Evolutionary conservation across 176 grass and related monocot genomes (phyloP), one percentile per base, ranked within the genome.

Genomic region (Avena sativa): DNA sequence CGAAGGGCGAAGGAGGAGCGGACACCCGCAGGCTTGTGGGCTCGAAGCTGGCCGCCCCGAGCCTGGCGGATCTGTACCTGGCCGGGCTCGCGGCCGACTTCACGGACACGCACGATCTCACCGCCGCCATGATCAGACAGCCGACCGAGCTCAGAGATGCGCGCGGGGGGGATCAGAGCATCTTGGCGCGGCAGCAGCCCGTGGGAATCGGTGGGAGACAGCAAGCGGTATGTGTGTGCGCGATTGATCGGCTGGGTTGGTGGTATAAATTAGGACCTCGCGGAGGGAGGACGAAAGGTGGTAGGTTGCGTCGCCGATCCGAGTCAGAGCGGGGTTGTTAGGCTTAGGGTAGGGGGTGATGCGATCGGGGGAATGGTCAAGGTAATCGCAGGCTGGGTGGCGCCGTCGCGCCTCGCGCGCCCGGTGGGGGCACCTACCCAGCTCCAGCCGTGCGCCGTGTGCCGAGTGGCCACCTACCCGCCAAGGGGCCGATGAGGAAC

Each of bases 61-160:
- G 19, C 57, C 90, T 92, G 59, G 85, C 23, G 79, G 87, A 85
- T 73, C 81, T 91, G 80, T 86, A 87, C 16, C 38, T 92, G 84
- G 55, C 77, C 20, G 84, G 84, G 74, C 34, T 58, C 81, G n/a
- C 84, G 9, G 77, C 56, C 55, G 80, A 49, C 57, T 84, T 91
- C 36, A 49, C 67, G 67, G 74, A 80, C 74, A 84, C 23, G 67
- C 80, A 91, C 0, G 89, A 91, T 63, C 81, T 68, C 67, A 87
- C 67, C 19, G 75, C 50, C 85, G 81, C 81, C 89, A 91, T 91
- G 55, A 67, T 71, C 87, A 19, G 70, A 32, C 46, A n/a, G 67
- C 4, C 36, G 53, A 14, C 57, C 5, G 65, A 20, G 20, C 74
- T 94, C 85, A 83, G 71, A 44, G 65, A 66, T 49, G 58, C 59